Evolutionary conservation across 345 rosid genomes (phyloP).

Genomic region (Linum lewisii): DNA sequence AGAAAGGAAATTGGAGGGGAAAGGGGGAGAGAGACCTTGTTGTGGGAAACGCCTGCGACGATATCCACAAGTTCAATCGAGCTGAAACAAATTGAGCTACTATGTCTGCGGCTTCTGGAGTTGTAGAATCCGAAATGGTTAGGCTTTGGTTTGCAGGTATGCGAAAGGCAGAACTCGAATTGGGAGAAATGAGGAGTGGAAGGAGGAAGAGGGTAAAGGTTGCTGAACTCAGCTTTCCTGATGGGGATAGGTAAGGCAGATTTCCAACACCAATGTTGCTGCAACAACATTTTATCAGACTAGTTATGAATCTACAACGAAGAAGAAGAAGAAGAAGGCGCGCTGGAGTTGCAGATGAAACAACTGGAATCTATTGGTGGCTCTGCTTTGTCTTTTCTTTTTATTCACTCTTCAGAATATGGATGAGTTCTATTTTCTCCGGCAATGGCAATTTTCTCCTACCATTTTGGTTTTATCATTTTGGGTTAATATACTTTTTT

Average conservation of each 20-base stretch:
- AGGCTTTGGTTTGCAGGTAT: background rate
- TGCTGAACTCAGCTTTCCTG: background rate
- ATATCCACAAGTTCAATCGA: slow-evolving; percentile 43
- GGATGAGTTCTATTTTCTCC: too few relatives aligned
- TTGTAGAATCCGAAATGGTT: background rate
- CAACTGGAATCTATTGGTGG: too few relatives aligned
- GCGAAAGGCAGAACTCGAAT: background rate
- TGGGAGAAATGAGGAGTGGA: background rate
- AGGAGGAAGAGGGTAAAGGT: background rate
- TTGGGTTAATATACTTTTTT: too few relatives aligned
- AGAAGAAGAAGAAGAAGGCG: too few relatives aligned
- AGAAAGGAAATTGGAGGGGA: background rate
- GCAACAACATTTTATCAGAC: background rate
- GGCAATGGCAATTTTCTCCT: too few relatives aligned
- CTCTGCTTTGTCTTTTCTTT: too few relatives aligned
- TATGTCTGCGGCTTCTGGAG: background rate
- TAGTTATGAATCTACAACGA: too few relatives aligned
- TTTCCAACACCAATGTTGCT: background rate
- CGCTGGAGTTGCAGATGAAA: too few relatives aligned
- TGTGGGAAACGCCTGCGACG: slow-evolving; percentile 40
- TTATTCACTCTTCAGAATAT: too few relatives aligned
- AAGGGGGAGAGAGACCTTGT: slow-evolving; percentile 37
- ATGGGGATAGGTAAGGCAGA: background rate
- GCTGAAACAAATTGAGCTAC: background rate
- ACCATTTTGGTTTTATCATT: too few relatives aligned